Base-by-base conservation (phyloP, 1,139 yeast species). In the Wickerhamiella infanticola region DNA sequence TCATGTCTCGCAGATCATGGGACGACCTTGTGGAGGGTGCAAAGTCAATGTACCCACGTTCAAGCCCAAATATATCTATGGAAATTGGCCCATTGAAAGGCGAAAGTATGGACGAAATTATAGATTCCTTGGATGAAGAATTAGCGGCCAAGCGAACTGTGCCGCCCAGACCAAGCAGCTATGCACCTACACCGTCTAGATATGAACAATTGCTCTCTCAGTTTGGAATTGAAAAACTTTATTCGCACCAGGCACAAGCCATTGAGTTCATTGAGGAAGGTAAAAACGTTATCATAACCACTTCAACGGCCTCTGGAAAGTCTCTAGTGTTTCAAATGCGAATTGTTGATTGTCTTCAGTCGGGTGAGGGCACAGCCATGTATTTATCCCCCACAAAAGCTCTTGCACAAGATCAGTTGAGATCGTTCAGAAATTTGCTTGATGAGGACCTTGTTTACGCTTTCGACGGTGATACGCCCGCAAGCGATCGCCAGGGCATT, bases 311-410 rank as follows among this genome's bases (percentile, higher is more conserved):
- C 1, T 85, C 96, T 0, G 99, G 99, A 39, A 90, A 90, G 56
- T 86, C 97, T 0, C 66, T 90, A 46, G 81, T 93, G 33, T 90
- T 86, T 58, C 98, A 90, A 61, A 63, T 86, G 2, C 95, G 97
- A 0, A 84, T 90, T 3, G 61, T 88, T 7, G 65, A 71, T 45
- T 63, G 69, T 3, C 55, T 78, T 4, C 64, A 69, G 35, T 53
- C 58, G 5, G 73, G 75, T 46, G 70, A 74, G 5, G 64, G 82
- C 0, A 82, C 95, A 0, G 85, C 95, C 3, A 70, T 93, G 66
- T 85, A 83, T 55, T 78, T 90, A 6, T 90, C 90, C 57, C 98
- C 99, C 1, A 90, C 99, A 0, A 90, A 90, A 58, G 98, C 99
- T 0, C 67, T 90, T 42, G 97, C 98, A 0, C 98, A 90, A 59